Evolutionary conservation across 2,329 filamentous ascomycete genomes (phyloP).

Genomic region (Colletotrichum godetiae): DNA sequence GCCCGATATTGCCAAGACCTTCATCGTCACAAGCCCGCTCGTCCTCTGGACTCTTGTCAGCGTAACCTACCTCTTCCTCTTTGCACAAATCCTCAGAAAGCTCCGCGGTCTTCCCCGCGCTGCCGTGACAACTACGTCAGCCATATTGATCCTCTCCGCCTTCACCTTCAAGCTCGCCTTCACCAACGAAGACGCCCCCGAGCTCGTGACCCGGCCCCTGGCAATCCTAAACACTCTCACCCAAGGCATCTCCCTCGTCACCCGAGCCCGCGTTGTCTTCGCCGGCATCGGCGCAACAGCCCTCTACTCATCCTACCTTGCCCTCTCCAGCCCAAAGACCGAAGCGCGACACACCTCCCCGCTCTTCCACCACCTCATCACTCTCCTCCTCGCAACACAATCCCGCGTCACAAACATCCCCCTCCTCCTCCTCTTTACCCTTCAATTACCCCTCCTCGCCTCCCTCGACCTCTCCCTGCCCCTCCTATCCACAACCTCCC

Average conservation of each 20-base stretch:
- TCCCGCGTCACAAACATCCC: conserved; percentile 88
- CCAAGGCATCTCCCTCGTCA: conserved; percentile 57
- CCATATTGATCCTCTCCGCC: conserved; percentile 62
- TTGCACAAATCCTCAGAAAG: conserved; percentile 54
- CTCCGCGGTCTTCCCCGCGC: conserved; percentile 55
- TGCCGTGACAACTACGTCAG: conserved; percentile 53
- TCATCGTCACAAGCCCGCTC: conserved; percentile 71
- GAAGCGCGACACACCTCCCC: conserved; percentile 44
- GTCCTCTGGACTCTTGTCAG: conserved; percentile 81
- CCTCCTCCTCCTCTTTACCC: conserved; percentile 80
- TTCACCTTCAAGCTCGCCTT: conserved; percentile 92
- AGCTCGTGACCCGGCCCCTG: conserved; percentile 71
- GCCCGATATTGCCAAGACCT: conserved; percentile 82
- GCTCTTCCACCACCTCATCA: conserved; percentile 75
- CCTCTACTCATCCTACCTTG: conserved; percentile 52
- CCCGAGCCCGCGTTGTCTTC: conserved; percentile 63
- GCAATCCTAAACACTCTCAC: conserved; percentile 53
- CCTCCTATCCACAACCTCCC: conserved; percentile 75
- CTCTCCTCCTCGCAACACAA: conserved; percentile 87
- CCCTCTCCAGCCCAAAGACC: conserved; percentile 40
- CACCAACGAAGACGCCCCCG: conserved; percentile 87
- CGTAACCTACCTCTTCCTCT: conserved; percentile 73
- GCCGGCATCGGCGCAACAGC: conserved; percentile 55
- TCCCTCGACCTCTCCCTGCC: conserved; percentile 59
- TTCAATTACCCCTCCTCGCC: conserved; percentile 64